Evolutionary conservation across 805 yeast genomes (phyloP), one percentile per base, ranked within the genome.

Genomic region (Starmerella gropengiesseri): DNA sequence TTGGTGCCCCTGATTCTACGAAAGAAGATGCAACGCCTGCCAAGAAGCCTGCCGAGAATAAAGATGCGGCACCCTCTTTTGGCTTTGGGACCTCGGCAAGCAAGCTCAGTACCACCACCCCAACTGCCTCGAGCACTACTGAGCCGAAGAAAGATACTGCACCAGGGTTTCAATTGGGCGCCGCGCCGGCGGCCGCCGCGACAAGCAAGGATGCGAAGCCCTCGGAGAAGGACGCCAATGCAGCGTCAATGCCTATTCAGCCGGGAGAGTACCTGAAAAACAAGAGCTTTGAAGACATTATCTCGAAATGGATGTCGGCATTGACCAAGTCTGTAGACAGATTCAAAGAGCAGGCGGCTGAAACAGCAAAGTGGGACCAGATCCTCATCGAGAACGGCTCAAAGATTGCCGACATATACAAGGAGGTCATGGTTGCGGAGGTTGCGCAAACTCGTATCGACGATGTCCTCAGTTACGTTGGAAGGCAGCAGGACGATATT

Each of bases 281-380:
- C 63, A 85, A 85, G 60, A 85, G 95, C 1, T 67, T 91, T 56
- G 97, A 91, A 56, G 97, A 91, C 59, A 70, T 91, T 51, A 81
- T 91, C 32, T 74, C 86, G 12, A 86, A 81, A 61, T 91, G 98
- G 98, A 81, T 96, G 0, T 75, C 77, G 43, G 94, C 91, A 52
- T 63, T 91, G 46, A 69, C 89, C 2, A 70, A 74, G 12, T 76
- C 91, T 0, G 74, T 89, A 2, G 69, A 71, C 20, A 78, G 82
- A 28, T 91, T 87, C 63, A 79, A 78, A 45, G 62, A 69, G 11
- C 89, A 84, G 58, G 77, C 95, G 7, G 66, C 69, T 19, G 80
- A 79, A 46, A 77, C 89, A 17, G 77, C 79, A 48, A 70, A 72
- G 40, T 91, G 97, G 96, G 98, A 91, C 60, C 73, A 74, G 49